phyloP scores from a whole-genome alignment of 2,329 filamentous ascomycete genomes.

The Colletotrichum sp. region DNA sequence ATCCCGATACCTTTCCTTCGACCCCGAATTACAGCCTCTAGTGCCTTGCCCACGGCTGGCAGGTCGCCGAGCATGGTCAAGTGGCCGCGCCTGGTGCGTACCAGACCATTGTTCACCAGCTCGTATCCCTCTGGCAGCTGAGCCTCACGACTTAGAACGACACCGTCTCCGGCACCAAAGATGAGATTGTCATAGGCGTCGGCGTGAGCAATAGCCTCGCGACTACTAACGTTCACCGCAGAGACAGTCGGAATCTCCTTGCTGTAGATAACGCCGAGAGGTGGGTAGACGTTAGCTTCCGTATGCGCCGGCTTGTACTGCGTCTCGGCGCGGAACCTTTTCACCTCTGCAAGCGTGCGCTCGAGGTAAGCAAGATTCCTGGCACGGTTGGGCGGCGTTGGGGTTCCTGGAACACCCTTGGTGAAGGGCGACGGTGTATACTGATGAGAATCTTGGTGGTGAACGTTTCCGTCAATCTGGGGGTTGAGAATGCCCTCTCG shows the following conservation, averaged over 20 bases:
- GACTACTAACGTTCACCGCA: conserved; percentile 74
- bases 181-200: conserved; percentile 87
- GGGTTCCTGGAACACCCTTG: conserved; percentile 28
- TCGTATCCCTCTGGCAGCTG: conserved; percentile 85
- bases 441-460: conserved; percentile 22
- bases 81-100: conserved; percentile 85
- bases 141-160: conserved; percentile 83
- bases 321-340: conserved; percentile 78
- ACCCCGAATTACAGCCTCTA: conserved; percentile 71
- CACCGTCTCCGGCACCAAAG: conserved; percentile 88
- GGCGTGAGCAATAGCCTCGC: conserved; percentile 74
- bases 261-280: conserved; percentile 82
- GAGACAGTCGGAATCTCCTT: conserved; percentile 87
- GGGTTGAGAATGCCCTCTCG: conserved; percentile 47
- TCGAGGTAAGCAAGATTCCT: conserved; percentile 68
- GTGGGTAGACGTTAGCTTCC: conserved; percentile 77
- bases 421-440: conserved; percentile 20
- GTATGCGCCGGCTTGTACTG: conserved; percentile 64
- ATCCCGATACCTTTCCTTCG: conserved; percentile 75
- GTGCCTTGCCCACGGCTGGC: conserved; percentile 76
- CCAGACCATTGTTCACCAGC: conserved; percentile 73
- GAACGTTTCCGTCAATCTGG: conserved; percentile 45
- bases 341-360: conserved; percentile 74
- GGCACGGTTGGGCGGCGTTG: conserved; percentile 54
- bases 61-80: conserved; percentile 87